These are phyloP conservation scores for Pseudozyma thailandica DNA, from an alignment of 1,284 basidiomycete species.

Conservation along the genomic window DNA sequence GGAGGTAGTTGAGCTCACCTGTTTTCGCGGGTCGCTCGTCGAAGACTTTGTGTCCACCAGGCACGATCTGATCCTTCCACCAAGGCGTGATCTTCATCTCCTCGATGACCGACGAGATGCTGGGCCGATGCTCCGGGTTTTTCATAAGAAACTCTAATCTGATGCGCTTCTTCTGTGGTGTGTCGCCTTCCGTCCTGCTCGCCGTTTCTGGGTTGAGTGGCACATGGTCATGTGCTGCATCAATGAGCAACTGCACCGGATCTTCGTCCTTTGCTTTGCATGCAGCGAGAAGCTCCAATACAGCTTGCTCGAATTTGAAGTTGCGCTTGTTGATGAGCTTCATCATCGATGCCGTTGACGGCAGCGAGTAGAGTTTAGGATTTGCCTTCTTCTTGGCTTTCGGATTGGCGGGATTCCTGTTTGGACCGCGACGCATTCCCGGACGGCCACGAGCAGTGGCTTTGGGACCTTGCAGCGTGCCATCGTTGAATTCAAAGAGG, in stretches of 20 bases:
- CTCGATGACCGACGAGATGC: constrained; percentile 56
- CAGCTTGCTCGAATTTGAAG: constrained; percentile 63
- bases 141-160: constrained; percentile 57
- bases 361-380: constrained; percentile 44
- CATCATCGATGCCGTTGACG: constrained; percentile 56
- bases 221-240: constrained; percentile 61
- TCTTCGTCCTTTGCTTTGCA: constrained; percentile 60
- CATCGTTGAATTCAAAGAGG: constrained; percentile 69
- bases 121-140: constrained; percentile 55
- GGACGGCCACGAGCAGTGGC: constrained; percentile 65
- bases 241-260: constrained; percentile 57
- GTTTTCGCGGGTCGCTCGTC: constrained; percentile 47
- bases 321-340: constrained; percentile 65
- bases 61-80: constrained; percentile 67
- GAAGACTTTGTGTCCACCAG: constrained; percentile 61
- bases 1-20: constrained; percentile 48
- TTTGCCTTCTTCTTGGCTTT: constrained; percentile 24
- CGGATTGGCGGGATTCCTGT: constrained; percentile 17
- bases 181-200: constrained; percentile 35
- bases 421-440: constrained; percentile 47
- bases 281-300: constrained; percentile 60
- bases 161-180: constrained; percentile 59
- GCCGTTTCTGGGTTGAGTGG: constrained; percentile 58
- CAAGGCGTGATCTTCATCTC: constrained; percentile 55
- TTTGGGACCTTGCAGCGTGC: constrained; percentile 68